Evolutionary conservation across 495 filamentous ascomycete genomes (phyloP), one percentile per base, ranked within the genome.

Genomic region (Penicillium desertorum): DNA sequence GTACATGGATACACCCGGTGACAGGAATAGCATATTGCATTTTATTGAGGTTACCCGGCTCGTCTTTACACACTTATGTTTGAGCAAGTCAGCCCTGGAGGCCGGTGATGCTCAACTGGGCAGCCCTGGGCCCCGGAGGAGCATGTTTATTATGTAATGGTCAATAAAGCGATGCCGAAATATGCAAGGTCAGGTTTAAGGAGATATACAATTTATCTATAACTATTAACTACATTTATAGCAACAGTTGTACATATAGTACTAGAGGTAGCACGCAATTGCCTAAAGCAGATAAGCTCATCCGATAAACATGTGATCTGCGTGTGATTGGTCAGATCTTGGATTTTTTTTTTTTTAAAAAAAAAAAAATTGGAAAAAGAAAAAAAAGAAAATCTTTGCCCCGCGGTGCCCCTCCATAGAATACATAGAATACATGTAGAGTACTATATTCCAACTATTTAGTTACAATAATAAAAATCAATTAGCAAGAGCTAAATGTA

Each of bases 371-470:
- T n/a, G n/a, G 22, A 22, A 23, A 23, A 23, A 23, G 22, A 44
- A 60, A 62, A 58, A 57, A 51, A 54, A 62, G 60, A 50, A 58
- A 59, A 48, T 27, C 17, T 39, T 8, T 34, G 54, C 65, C 65
- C 65, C 62, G 55, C 60, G 57, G 51, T 58, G 57, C 62, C 59
- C 59, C 55, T 52, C 49, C 29, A 37, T 29, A 27, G 1, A 27
- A 27, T 16, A 45, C 5, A 45, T 9, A 37, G 16, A 37, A 16
- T 2, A 37, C 2, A n/a, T 37, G 9, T n/a, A 37, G 36, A 32
- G 12, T 16, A 36, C 5, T 16, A n/a, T n/a, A 37, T 37, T 6
- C n/a, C 16, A 37, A 37, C 5, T 25, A 25, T 25, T 6, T 25
- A 39, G 2, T 39, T 17, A 34, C 1, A 34, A 11, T 16, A n/a